phyloP scores from a whole-genome alignment of 2,329 filamentous ascomycete species.

The Fonsecaea nubica region DNA sequence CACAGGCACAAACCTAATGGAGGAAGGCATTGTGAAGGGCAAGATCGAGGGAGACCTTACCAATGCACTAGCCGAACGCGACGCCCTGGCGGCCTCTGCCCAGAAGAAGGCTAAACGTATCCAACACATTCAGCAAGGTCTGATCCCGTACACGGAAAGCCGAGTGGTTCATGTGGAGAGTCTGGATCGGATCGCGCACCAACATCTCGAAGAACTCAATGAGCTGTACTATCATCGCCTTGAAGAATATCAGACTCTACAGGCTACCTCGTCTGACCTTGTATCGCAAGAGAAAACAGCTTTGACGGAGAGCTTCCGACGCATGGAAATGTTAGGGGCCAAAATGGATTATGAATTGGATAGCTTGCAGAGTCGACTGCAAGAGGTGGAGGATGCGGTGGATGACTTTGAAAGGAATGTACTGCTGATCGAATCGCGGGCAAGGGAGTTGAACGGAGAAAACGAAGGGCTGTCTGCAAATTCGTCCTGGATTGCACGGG shows the following conservation, averaged over 20 bases:
- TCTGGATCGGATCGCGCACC: slow-evolving; percentile 69
- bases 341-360: slow-evolving; percentile 93
- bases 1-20: slow-evolving; percentile 41
- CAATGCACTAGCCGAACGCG: slow-evolving; percentile 33
- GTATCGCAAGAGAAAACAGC: slow-evolving; percentile 71
- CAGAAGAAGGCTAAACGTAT: slow-evolving; percentile 50
- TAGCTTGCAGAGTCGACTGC: slow-evolving; percentile 76
- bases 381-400: slow-evolving; percentile 85
- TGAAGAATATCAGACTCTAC: slow-evolving; percentile 72
- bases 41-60: slow-evolving; percentile 35
- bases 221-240: slow-evolving; percentile 71
- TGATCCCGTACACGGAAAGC: slow-evolving; percentile 52
- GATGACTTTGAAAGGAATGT: slow-evolving; percentile 80
- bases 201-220: slow-evolving; percentile 70
- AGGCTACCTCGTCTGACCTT: slow-evolving; percentile 71
- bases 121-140: slow-evolving; percentile 46
- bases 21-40: slow-evolving; percentile 28
- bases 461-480: slow-evolving; percentile 8
- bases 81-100: slow-evolving; percentile 49
- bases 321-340: slow-evolving; percentile 79
- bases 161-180: slow-evolving; percentile 54
- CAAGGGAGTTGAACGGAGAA: slow-evolving; percentile 69
- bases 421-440: slow-evolving; percentile 69
- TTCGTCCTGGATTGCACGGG: slow-evolving; percentile 28
- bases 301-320: slow-evolving; percentile 74